These are phyloP conservation scores for Penicillium maclennaniae DNA, from an alignment of 495 filamentous ascomycete genomes.

Conservation along the genomic window DNA sequence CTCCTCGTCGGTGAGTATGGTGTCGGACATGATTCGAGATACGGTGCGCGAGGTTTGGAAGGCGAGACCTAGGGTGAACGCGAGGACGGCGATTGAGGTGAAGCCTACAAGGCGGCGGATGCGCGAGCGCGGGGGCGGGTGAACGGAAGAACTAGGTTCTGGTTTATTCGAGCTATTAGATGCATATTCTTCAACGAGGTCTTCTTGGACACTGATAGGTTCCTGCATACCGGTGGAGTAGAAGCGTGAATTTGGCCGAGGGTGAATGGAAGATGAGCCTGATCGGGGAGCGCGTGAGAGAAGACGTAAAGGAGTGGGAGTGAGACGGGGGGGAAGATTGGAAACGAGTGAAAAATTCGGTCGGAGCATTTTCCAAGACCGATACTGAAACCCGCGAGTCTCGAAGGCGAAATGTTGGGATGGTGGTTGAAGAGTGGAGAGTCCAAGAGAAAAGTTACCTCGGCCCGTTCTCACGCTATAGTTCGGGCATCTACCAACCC, in stretches of 20 bases:
- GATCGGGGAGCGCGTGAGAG: background rate
- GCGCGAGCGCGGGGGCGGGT: constrained; percentile 25
- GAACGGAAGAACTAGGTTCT: constrained; percentile 8
- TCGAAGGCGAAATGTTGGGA: constrained; percentile 8
- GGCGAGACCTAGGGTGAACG: constrained; percentile 31
- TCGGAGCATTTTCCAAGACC: constrained; percentile 11
- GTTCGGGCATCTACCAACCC: background rate
- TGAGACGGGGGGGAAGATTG: background rate
- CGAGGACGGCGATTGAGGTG: constrained; percentile 35
- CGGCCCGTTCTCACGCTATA: background rate
- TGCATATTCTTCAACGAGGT: background rate
- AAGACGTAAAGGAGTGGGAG: background rate
- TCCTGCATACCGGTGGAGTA: constrained; percentile 11
- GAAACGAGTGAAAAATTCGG: constrained; percentile 9
- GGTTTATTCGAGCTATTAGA: constrained; percentile 5
- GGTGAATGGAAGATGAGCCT: background rate
- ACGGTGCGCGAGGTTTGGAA: constrained; percentile 25
- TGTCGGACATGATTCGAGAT: constrained; percentile 42
- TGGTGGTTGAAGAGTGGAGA: constrained; percentile 12
- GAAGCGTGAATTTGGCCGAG: background rate
- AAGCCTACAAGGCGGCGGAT: constrained; percentile 38
- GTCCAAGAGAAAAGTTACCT: constrained; percentile 5
- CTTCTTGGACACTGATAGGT: background rate
- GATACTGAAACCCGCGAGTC: background rate
- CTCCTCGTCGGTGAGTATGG: constrained; percentile 63